Base-by-base conservation (phyloP, 2,329 filamentous ascomycete genomes). In the Alternaria brassicicola region DNA sequence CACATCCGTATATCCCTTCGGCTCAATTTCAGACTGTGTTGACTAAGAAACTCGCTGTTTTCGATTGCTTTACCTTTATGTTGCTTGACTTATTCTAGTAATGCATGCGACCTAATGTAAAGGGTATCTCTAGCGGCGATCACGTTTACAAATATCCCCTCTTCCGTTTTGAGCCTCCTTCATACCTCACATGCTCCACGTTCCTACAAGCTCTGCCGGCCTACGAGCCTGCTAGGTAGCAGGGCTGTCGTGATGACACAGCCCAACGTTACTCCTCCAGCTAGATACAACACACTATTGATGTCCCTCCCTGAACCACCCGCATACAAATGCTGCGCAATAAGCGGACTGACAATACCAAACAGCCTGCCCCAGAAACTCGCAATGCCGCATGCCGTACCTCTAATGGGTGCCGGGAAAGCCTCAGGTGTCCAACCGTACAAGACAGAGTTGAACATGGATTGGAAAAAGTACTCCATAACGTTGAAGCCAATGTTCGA, bases 361-460 rank as follows among this genome's bases (percentile, higher is more conserved):
- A 85, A 85, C 23, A 87, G 52, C 2, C 85, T 72, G 1, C 85
- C 85, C 83, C 84, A 86, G 66, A 86, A 87, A 58, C 82, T 84
- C 2, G 85, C 84, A 12, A 86, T 60, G 0, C 86, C 85, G 63
- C 82, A 84, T 0, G 85, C 76, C 0, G 82, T 85, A 4, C 82
- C 83, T 33, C 82, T 71, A 15, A 85, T 79, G 0, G 80, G 79
- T 3, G 83, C 81, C 0, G 82, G 81, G 59, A 84, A 84, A 6
- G 80, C 78, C 62, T 84, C 82, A 1, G 82, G 82, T 3, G 82
- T 83, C 77, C 80, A 84, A 10, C 80, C 82, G 64, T 84, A 84
- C 13, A 84, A 70, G 2, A 84, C 79, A 3, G 81, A 80, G 53
- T 84, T 83, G 73, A 83, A 83, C 78, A 83, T 82, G 53, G 66